Percentiles rank a stretch among this genome's conserved stretches.
Evolutionary conservation across 2,329 filamentous ascomycete species (phyloP).

Genomic region (Diatrype stigma): DNA sequence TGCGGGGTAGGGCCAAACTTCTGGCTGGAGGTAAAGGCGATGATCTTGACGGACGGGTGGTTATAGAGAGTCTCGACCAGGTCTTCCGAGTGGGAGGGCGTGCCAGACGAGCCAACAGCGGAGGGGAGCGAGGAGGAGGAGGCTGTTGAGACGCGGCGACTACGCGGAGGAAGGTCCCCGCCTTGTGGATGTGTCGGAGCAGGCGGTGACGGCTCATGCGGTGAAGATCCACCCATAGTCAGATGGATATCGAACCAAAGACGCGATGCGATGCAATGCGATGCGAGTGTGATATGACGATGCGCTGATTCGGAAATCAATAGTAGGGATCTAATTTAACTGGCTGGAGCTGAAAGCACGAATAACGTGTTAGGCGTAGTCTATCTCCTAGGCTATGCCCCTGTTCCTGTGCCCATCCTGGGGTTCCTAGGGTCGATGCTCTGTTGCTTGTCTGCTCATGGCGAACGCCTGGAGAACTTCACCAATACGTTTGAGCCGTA

Average conservation of each 20-base stretch:
- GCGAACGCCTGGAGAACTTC: neutral
- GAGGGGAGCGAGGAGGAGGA: neutral
- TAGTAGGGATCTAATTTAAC: neutral
- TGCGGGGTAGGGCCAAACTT: slow-evolving; percentile 29
- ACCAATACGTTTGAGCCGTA: neutral
- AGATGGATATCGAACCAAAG: too few relatives aligned
- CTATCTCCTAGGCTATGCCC: neutral
- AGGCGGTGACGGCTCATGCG: neutral
- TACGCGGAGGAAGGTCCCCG: neutral
- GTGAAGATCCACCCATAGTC: neutral
- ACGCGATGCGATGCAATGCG: too few relatives aligned
- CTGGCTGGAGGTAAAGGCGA: slow-evolving; percentile 42
- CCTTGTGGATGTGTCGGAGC: neutral
- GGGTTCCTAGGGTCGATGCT: neutral
- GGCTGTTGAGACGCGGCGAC: neutral
- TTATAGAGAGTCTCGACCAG: slow-evolving; percentile 69
- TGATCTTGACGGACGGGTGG: slow-evolving; percentile 68
- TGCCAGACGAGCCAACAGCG: neutral
- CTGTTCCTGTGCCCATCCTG: neutral
- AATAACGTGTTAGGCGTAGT: too few relatives aligned
- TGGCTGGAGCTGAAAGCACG: neutral
- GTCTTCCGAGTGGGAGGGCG: slow-evolving; percentile 22
- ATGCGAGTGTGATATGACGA: too few relatives aligned
- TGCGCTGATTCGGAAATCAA: too few relatives aligned
- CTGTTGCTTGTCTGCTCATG: neutral